Percentiles rank a stretch among this genome's conserved stretches.
Evolutionary conservation across 192 early-diverging fungal species (phyloP).

Genomic region (Cetraspora pellucida): DNA sequence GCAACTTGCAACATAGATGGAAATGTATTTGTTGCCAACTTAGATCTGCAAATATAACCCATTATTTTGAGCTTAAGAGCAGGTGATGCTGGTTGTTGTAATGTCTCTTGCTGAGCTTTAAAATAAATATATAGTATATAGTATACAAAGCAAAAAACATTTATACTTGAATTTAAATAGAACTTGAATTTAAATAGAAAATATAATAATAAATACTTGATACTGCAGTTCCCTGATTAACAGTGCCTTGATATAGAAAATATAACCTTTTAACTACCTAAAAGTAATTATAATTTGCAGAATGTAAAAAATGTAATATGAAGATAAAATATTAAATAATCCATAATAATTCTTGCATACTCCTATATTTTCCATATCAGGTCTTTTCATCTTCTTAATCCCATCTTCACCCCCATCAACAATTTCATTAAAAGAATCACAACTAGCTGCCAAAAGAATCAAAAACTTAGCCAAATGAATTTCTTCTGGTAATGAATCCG

Average conservation of each 20-base stretch:
- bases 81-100: conserved; percentile 49
- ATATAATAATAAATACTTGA: conserved; percentile 30
- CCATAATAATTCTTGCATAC: conserved; percentile 39
- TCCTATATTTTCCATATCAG: conserved; percentile 68
- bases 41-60: conserved; percentile 65
- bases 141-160: neutral
- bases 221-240: conserved; percentile 26
- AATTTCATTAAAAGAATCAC: conserved; percentile 74
- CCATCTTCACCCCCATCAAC: conserved; percentile 79
- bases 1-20: conserved; percentile 72
- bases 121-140: neutral
- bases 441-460: conserved; percentile 60
- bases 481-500: conserved; percentile 39
- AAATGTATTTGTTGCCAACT: conserved; percentile 66
- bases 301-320: no score
- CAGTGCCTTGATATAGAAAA: conserved; percentile 65
- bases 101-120: conserved; percentile 37
- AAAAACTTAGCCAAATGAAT: conserved; percentile 62
- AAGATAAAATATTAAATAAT: neutral
- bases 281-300: neutral
- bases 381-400: conserved; percentile 66
- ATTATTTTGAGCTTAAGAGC: conserved; percentile 66
- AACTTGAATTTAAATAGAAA: neutral
- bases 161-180: neutral
- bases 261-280: conserved; percentile 49